phyloP scores from a whole-genome alignment of 2,329 filamentous ascomycete genomes.

The Anisogramma anomala region DNA sequence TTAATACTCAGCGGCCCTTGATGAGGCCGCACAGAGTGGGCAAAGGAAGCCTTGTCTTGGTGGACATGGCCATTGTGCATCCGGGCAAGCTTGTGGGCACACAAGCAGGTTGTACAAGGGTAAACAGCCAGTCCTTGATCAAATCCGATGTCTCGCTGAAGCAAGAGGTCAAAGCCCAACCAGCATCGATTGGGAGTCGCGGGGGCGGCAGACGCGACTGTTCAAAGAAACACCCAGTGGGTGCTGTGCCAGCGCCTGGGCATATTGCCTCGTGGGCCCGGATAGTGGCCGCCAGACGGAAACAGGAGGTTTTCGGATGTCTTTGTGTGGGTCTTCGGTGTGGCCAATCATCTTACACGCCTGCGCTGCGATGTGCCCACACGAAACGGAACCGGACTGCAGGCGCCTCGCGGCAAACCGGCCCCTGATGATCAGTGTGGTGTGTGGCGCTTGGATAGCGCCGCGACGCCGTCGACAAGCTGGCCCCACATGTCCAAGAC shows the following conservation, averaged over 20 bases:
- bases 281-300: too few relatives aligned
- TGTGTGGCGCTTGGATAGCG: too few relatives aligned
- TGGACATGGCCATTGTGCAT: conserved; percentile 1
- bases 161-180: not conserved
- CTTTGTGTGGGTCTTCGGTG: not conserved
- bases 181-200: not conserved
- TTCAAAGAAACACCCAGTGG: conserved; percentile 4
- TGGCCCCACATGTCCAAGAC: too few relatives aligned
- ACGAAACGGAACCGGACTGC: conserved; percentile 1
- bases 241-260: too few relatives aligned
- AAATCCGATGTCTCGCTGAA: not conserved
- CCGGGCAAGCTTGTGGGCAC: conserved; percentile 1
- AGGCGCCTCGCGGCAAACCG: conserved; percentile 1
- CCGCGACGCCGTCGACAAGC: too few relatives aligned
- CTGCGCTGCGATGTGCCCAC: not conserved
- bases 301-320: conserved; percentile 5
- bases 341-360: conserved; percentile 8
- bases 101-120: not conserved
- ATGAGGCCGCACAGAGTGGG: conserved; percentile 3
- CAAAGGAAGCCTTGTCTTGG: not conserved
- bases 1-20: conserved; percentile 2
- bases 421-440: conserved; percentile 8
- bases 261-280: too few relatives aligned
- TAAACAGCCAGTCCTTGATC: conserved; percentile 3
- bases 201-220: not conserved